Evolutionary conservation across 2,329 filamentous ascomycete species (phyloP), one percentile per base, ranked within the genome.

Genomic region (Zarea fungicola): DNA sequence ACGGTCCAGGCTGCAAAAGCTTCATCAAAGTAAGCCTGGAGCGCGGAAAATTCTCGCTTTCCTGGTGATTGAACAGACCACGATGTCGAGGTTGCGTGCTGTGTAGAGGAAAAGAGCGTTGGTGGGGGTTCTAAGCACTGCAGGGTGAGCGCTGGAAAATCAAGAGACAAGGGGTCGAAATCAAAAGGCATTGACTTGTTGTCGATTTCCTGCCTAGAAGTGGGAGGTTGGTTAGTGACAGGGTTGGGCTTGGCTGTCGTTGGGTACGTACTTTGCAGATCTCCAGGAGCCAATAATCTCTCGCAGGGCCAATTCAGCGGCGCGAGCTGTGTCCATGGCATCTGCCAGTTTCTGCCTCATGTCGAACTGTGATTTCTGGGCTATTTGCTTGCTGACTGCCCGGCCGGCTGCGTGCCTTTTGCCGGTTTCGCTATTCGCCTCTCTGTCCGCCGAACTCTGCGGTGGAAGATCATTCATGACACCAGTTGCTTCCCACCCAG

Each of bases 121-220:
- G 88, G 84, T 3, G 91, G 89, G 9, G 87, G 77, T 29, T 86
- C 81, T 1, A 97, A 80, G 56, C 92, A 85, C 54, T 86, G 87
- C 10, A 96, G 78, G 29, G 85, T 89, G 34, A 97, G 77, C 6
- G 87, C 84, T 6, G 91, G 89, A 60, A 96, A 96, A 52, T 89
- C 89, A 63, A 95, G 81, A 5, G 86, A 77, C 52, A 91, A 80
- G 28, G 92, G 86, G 56, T 96, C 88, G 68, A 96, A 95, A 55
- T 92, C 87, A 58, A 85, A 84, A 3, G 81, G 80, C 56, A 73
- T 71, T 8, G 77, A 77, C 44, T 70, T 69, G 55, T 74, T 71
- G 52, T 81, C 75, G 42, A 81, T 70, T 40, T 80, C 73, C 58
- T 76, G 73, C 57, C 80, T 83, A 53, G 19, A 25, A 40, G 22